phyloP scores from a whole-genome alignment of 345 rosid genomes.

The Gossypium ekmanianum region DNA sequence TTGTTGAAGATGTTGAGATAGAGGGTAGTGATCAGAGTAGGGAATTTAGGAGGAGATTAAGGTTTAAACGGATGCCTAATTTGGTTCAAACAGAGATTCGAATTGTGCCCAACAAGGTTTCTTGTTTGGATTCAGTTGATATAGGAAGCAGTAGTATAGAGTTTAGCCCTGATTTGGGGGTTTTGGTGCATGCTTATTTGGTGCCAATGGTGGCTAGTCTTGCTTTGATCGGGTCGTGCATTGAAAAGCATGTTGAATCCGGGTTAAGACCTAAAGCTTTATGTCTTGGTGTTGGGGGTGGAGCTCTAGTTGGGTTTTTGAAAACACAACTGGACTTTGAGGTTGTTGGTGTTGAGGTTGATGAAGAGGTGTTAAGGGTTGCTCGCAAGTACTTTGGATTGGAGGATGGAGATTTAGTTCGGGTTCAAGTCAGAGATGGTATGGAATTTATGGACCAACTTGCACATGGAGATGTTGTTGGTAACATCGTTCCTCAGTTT shows the following conservation, averaged over 20 bases:
- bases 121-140: constrained; percentile 18
- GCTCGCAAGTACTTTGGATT: constrained; percentile 65
- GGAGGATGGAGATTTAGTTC: constrained; percentile 35
- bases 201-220: constrained; percentile 5
- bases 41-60: constrained; percentile 1
- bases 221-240: neutral
- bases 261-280: neutral
- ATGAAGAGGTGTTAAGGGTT: constrained; percentile 56
- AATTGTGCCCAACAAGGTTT: constrained; percentile 14
- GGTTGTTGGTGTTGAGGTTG: constrained; percentile 69
- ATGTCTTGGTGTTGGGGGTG: neutral
- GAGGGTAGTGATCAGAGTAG: neutral
- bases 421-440: constrained; percentile 48
- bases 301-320: constrained; percentile 50
- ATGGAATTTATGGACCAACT: constrained; percentile 43
- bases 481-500: neutral
- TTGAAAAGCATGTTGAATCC: neutral
- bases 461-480: constrained; percentile 17
- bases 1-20: constrained; percentile 2
- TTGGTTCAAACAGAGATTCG: constrained; percentile 3
- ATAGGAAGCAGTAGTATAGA: constrained; percentile 25
- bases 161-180: constrained; percentile 42
- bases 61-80: constrained; percentile 1
- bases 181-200: constrained; percentile 58
- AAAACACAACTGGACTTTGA: constrained; percentile 48